These are phyloP conservation scores for Fusarium chlamydosporum DNA, from an alignment of 2,329 filamentous ascomycete genomes.

Conservation along the genomic window DNA sequence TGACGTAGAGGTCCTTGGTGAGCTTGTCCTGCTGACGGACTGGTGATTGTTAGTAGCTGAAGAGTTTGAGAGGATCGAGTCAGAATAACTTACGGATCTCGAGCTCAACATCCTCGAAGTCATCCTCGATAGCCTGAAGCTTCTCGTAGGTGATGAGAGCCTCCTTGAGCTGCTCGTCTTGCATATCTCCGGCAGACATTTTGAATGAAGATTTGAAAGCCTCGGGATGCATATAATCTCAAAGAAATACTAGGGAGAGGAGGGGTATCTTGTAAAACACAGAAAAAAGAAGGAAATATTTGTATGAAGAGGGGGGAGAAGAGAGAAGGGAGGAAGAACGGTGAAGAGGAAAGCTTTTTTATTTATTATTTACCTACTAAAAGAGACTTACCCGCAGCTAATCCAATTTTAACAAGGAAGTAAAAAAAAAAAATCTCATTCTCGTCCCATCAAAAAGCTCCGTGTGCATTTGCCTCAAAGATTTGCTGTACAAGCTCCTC, in stretches of 20 bases:
- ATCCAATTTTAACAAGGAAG: slow-evolving; percentile 9
- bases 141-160: slow-evolving; percentile 76
- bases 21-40: slow-evolving; percentile 81
- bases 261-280: slow-evolving; percentile 27
- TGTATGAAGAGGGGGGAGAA: slow-evolving; percentile 9
- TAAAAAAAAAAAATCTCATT: slow-evolving; percentile 26
- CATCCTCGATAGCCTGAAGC: slow-evolving; percentile 82
- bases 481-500: slow-evolving; percentile 33
- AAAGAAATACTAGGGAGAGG: slow-evolving; percentile 25
- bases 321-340: slow-evolving; percentile 8
- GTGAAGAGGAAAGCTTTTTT: slow-evolving; percentile 30
- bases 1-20: slow-evolving; percentile 79
- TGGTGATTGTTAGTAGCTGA: slow-evolving; percentile 55
- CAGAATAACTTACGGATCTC: slow-evolving; percentile 77
- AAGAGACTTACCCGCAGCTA: slow-evolving; percentile 16
- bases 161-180: slow-evolving; percentile 53
- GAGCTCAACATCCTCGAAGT: slow-evolving; percentile 86
- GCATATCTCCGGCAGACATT: slow-evolving; percentile 57
- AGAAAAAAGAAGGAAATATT: slow-evolving; percentile 9
- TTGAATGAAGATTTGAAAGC: slow-evolving; percentile 38
- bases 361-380: slow-evolving; percentile 28
- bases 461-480: slow-evolving; percentile 9
- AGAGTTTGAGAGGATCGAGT: not conserved
- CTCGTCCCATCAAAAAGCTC: slow-evolving; percentile 21
- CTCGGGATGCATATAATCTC: slow-evolving; percentile 32